Evolutionary conservation across 179 eudicot species (phyloP).

Genomic region (Nepenthes alata): DNA sequence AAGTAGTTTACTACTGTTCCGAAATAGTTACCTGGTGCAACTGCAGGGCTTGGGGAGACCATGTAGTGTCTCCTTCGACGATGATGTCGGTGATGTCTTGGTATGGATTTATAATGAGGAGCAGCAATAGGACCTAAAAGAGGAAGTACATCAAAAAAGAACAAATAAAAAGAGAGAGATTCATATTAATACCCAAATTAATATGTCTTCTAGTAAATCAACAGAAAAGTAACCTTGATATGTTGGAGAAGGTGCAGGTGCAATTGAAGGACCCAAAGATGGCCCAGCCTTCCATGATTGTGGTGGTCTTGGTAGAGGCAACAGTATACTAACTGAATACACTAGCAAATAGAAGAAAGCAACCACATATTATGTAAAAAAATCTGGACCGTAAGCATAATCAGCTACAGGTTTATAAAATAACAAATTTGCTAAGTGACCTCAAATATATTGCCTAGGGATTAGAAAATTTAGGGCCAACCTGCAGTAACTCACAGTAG

Average conservation of each 20-base stretch:
- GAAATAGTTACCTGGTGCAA: constrained; percentile 24
- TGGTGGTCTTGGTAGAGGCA: constrained; percentile 17
- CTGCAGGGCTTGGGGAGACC: neutral
- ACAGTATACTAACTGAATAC: constrained; percentile 23
- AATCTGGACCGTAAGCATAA: too few species aligned
- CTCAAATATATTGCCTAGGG: too few species aligned
- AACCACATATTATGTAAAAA: too few species aligned
- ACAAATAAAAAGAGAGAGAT: neutral
- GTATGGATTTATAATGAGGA: neutral
- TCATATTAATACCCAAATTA: neutral
- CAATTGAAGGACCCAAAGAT: constrained; percentile 24
- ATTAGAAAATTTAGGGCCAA: too few species aligned
- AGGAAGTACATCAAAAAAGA: constrained; percentile 8
- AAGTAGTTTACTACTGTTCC: neutral
- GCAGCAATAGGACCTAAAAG: constrained; percentile 25
- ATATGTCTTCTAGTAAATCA: neutral
- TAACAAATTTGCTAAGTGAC: too few species aligned
- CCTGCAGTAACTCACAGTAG: too few species aligned
- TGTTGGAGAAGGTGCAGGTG: constrained; percentile 46
- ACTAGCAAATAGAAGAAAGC: constrained; percentile 17
- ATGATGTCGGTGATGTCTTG: neutral
- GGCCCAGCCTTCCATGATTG: constrained; percentile 18
- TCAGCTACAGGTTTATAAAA: too few species aligned
- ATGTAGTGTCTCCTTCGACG: neutral
- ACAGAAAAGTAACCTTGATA: constrained; percentile 31